A percentile compares a stretch with the other conserved stretches of the same genome.
These are phyloP conservation scores for Quercus alba DNA, from an alignment of 306 rosid species.

Conservation along the genomic window DNA sequence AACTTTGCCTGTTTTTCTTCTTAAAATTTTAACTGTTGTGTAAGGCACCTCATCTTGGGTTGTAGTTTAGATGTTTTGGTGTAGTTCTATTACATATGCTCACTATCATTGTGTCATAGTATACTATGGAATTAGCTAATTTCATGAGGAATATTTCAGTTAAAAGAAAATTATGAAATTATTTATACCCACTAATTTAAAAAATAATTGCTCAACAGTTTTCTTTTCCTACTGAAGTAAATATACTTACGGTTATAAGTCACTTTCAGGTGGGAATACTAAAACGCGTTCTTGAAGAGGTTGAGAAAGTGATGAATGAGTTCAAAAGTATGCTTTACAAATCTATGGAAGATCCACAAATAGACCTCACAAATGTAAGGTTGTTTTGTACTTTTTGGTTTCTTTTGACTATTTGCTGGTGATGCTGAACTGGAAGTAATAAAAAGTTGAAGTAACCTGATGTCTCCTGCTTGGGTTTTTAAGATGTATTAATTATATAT, in stretches of 20 bases:
- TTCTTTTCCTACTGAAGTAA: constrained; percentile 10
- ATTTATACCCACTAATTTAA: constrained; percentile 11
- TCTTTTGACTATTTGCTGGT: not conserved
- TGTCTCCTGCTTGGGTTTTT: not conserved
- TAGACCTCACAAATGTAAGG: constrained; percentile 88
- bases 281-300: constrained; percentile 99
- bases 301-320: constrained; percentile 94
- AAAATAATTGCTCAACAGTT: constrained; percentile 7
- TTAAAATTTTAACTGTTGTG: not conserved
- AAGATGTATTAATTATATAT: not conserved
- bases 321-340: constrained; percentile 91
- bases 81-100: not conserved
- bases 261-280: constrained; percentile 85
- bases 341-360: constrained; percentile 94
- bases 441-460: constrained; percentile 12
- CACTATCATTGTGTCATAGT: not conserved
- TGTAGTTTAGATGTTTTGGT: constrained; percentile 11
- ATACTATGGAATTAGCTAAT: constrained; percentile 3
- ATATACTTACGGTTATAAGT: constrained; percentile 16
- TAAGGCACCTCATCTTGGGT: not conserved
- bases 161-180: not conserved
- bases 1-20: not conserved
- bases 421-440: constrained; percentile 10
- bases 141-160: constrained; percentile 11
- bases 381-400: constrained; percentile 10